Base-by-base conservation (phyloP, 2,329 filamentous ascomycete species). In the Penicillium hesseltinei region DNA sequence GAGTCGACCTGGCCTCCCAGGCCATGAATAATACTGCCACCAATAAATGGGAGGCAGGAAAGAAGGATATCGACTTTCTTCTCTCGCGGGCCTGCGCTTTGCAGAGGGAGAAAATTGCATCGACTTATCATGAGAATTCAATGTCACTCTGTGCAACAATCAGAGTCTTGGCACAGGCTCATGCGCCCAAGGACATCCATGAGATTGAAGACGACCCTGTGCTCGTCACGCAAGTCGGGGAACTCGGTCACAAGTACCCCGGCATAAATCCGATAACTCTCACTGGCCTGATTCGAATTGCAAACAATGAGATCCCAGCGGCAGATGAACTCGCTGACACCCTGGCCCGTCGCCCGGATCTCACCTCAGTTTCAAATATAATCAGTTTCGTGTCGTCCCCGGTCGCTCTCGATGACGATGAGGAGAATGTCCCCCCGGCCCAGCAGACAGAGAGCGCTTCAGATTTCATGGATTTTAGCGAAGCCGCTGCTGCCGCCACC, bases 1-100 rank as follows among this genome's bases (percentile, higher is more conserved):
- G 65, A 56, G 36, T 54, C 43, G 47, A 63, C 33, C 46, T 65
- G 51, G 48, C 60, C 46, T 61, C 66, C 13, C 60, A 46, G 13
- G 17, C 53, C 15, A 58, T 58, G 25, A 56, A 62, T 8, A 57
- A 62, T 9, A 45, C 46, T 17, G 39, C 56, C 2, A 47, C 61
- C 11, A 88, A 86, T 63, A 82, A 81, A 62, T 89, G 87, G 87
- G 77, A 83, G 56, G 77, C 75, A 31, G 81, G 79, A 2, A 79
- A 74, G 44, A 75, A 81, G 51, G 84, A 88, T 61, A 77, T 89
- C 15, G 81, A 86, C 0, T 88, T 87, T 61, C 82, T 89, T 53
- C 78, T 79, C 15, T 78, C 78, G 9, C 79, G 82, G 39, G 80
- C 78, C 3, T 70, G 70, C 3, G 79, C 81, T 29, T 74, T 80